phyloP scores from a whole-genome alignment of 83 land plant species.

The Larix sibirica region DNA sequence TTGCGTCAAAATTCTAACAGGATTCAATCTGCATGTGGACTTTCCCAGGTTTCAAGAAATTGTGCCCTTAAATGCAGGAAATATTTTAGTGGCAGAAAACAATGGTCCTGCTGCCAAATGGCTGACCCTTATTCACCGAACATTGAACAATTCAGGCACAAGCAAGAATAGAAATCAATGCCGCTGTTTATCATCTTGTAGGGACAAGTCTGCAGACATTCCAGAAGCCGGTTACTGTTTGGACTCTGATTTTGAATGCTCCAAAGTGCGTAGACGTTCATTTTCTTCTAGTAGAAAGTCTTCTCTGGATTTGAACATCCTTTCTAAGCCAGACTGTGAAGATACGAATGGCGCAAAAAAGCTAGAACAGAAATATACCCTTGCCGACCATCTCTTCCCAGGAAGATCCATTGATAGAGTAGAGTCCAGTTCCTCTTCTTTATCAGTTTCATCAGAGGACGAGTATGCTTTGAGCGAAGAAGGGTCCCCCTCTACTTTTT shows the following conservation, averaged over 20 bases:
- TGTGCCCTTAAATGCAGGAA: slow-evolving; percentile 83
- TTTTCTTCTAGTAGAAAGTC: background rate
- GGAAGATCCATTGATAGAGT: background rate
- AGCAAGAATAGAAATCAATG: background rate
- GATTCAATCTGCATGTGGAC: background rate
- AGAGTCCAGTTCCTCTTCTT: background rate
- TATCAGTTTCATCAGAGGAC: slow-evolving; percentile 14
- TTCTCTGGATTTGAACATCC: background rate
- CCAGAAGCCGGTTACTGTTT: background rate
- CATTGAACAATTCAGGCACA: slow-evolving; percentile 32
- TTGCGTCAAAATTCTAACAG: background rate
- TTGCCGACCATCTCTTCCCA: background rate
- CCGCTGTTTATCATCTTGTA: background rate
- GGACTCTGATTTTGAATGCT: slow-evolving; percentile 1
- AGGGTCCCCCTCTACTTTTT: background rate
- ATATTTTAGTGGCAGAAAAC: slow-evolving; percentile 75
- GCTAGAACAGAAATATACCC: background rate
- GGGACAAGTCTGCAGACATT: background rate
- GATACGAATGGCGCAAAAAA: background rate
- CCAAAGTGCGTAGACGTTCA: background rate
- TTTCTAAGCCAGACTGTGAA: background rate
- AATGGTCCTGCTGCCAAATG: slow-evolving; percentile 62
- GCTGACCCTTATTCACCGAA: slow-evolving; percentile 63
- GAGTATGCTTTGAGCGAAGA: background rate
- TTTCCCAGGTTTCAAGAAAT: slow-evolving; percentile 78